These are phyloP conservation scores for Coemansia sp. DNA, from an alignment of 192 early-diverging fungal species.

Conservation along the genomic window DNA sequence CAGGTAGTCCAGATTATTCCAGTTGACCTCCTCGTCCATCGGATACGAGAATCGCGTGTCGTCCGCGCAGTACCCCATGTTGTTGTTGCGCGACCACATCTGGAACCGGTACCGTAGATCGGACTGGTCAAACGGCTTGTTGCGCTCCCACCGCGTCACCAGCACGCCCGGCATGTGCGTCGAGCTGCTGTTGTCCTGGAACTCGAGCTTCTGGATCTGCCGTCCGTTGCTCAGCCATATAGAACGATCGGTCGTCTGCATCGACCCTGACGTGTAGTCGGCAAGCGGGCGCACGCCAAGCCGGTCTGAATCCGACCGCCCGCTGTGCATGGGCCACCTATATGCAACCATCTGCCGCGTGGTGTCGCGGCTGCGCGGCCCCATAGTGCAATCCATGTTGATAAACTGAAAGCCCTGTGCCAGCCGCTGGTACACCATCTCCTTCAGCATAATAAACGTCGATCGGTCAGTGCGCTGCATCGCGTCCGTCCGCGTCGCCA, in stretches of 20 bases:
- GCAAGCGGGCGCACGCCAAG: not conserved
- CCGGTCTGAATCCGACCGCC: slow-evolving; percentile 2
- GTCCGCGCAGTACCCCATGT: slow-evolving; percentile 57
- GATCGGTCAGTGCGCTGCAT: slow-evolving; percentile 20
- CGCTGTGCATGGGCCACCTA: slow-evolving; percentile 6
- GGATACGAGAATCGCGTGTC: slow-evolving; percentile 75
- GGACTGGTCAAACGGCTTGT: slow-evolving; percentile 56
- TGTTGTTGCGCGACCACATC: slow-evolving; percentile 79
- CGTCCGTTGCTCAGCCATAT: slow-evolving; percentile 88
- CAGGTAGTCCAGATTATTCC: slow-evolving; percentile 92
- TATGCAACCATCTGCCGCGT: not conserved
- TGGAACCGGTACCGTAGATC: slow-evolving; percentile 71
- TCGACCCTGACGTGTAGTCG: slow-evolving; percentile 7
- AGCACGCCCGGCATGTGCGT: slow-evolving; percentile 76
- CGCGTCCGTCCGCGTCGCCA: not conserved
- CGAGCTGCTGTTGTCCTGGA: slow-evolving; percentile 55
- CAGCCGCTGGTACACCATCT: slow-evolving; percentile 87
- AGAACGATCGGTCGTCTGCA: slow-evolving; percentile 17
- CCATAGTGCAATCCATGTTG: slow-evolving; percentile 25
- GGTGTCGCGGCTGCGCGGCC: not conserved
- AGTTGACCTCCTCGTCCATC: slow-evolving; percentile 71
- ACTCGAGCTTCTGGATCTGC: slow-evolving; percentile 81
- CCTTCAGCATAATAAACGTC: slow-evolving; percentile 66
- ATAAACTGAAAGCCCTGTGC: slow-evolving; percentile 93
- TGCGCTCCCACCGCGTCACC: slow-evolving; percentile 77